Percentiles rank a stretch among this genome's conserved stretches.
Evolutionary conservation across 805 yeast genomes (phyloP).

Genomic region (Candida dajiaensis): DNA sequence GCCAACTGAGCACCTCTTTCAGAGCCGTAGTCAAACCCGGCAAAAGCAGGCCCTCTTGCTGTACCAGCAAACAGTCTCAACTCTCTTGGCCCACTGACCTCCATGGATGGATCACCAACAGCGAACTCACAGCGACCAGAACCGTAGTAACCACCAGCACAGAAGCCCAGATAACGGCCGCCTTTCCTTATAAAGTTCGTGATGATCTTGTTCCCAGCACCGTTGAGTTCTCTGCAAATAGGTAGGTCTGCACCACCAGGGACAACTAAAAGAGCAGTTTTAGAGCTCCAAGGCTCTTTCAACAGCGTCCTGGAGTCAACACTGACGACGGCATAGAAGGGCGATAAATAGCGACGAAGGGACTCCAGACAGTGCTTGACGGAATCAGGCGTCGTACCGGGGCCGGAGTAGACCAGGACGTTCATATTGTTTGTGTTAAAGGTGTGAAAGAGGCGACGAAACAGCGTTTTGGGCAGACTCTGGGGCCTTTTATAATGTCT

Average conservation of each 20-base stretch:
- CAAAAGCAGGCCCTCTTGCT: constrained; percentile 74
- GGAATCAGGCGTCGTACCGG: constrained; percentile 84
- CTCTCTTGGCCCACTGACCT: constrained; percentile 84
- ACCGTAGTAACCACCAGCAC: constrained; percentile 94
- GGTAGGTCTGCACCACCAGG: constrained; percentile 99
- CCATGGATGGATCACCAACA: constrained; percentile 60
- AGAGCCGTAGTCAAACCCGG: constrained; percentile 74
- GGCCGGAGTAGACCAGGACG: constrained; percentile 66
- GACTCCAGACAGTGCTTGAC: constrained; percentile 81
- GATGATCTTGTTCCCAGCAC: constrained; percentile 58
- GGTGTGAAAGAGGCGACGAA: not conserved
- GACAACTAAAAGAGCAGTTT: constrained; percentile 72
- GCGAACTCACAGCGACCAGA: constrained; percentile 77
- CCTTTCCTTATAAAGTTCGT: constrained; percentile 65
- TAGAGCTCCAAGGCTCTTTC: constrained; percentile 83
- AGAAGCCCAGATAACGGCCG: constrained; percentile 80
- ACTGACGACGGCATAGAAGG: constrained; percentile 79
- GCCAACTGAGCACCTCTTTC: constrained; percentile 72
- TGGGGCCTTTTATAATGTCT: not conserved
- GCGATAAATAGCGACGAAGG: constrained; percentile 68
- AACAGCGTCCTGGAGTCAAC: constrained; percentile 56
- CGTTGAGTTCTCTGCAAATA: constrained; percentile 65
- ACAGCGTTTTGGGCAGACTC: not conserved
- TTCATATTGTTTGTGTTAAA: constrained; percentile 37
- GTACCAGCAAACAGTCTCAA: constrained; percentile 76